A percentile compares a stretch with the other conserved stretches of the same genome.
Evolutionary conservation across 176 grass and related monocot genomes (phyloP).

Genomic region (Saccharum officinarum): DNA sequence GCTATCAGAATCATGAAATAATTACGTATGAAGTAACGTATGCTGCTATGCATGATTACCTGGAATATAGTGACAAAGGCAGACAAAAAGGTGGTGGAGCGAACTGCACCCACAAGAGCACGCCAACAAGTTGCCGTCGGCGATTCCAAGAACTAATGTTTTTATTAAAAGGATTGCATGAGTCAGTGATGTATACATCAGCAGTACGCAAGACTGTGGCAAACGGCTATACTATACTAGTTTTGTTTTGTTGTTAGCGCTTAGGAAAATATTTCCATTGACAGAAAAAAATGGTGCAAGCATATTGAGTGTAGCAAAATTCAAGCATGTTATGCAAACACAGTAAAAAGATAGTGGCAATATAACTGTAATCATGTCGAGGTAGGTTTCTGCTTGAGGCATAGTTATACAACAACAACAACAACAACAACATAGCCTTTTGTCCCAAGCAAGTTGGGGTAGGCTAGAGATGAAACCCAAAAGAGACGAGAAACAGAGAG

Average conservation of each 20-base stretch:
- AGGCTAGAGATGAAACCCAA: no score
- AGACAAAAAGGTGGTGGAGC: conserved; percentile 94
- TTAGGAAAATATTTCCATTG: conserved; percentile 6
- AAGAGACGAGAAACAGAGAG: no score
- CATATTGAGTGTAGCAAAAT: conserved; percentile 16
- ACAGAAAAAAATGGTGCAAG: conserved; percentile 6
- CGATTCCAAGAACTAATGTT: conserved; percentile 89
- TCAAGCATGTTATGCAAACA: conserved; percentile 18
- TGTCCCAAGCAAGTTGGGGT: no score
- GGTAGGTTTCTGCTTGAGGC: not conserved
- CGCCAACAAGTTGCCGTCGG: conserved; percentile 82
- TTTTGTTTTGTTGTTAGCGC: not conserved
- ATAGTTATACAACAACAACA: no score
- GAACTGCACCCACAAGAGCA: conserved; percentile 86
- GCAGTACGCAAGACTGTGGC: not conserved
- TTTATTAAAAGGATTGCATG: conserved; percentile 26
- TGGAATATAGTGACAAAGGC: conserved; percentile 91
- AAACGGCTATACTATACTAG: not conserved
- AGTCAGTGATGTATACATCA: conserved; percentile 23
- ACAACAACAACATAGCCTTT: no score
- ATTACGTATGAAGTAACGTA: conserved; percentile 14
- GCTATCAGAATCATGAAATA: conserved; percentile 29
- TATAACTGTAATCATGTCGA: conserved; percentile 11
- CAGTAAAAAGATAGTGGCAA: conserved; percentile 16
- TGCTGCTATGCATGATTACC: conserved; percentile 53